Conservation (phyloP, 805 yeast genomes). For the Lipomyces mesembrius region DNA sequence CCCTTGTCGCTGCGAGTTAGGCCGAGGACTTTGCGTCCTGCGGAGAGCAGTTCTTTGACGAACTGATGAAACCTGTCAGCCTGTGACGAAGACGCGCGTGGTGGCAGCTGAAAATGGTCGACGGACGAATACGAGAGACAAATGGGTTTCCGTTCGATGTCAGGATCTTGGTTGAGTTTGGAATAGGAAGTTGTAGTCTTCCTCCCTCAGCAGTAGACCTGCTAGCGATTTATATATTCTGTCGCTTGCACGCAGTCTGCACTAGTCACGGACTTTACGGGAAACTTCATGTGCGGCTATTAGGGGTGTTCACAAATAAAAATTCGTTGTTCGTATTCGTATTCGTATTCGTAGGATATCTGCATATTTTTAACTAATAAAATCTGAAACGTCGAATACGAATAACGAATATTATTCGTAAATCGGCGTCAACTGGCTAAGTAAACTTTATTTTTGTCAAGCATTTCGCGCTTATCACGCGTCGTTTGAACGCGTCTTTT, state of each 20-base stretch:
- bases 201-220: not conserved
- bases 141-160: not conserved
- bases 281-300: not conserved
- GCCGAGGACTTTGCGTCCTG: slow-evolving; percentile 52
- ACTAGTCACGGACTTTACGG: not conserved
- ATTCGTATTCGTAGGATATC: no score
- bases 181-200: not conserved
- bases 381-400: no score
- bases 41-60: slow-evolving; percentile 47
- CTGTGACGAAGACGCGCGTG: slow-evolving; percentile 50
- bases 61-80: slow-evolving; percentile 58
- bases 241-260: not conserved
- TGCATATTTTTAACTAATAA: no score
- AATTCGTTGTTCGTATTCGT: no score
- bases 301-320: no score
- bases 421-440: no score
- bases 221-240: slow-evolving; percentile 1
- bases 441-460: no score
- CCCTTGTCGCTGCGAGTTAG: not conserved
- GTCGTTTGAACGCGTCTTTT: no score
- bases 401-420: no score
- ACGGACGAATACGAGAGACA: not conserved
- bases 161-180: not conserved
- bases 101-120: not conserved
- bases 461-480: no score